Evolutionary conservation across 78 protist species (phyloP).

Genomic region (Dictyostelium citrinum): DNA sequence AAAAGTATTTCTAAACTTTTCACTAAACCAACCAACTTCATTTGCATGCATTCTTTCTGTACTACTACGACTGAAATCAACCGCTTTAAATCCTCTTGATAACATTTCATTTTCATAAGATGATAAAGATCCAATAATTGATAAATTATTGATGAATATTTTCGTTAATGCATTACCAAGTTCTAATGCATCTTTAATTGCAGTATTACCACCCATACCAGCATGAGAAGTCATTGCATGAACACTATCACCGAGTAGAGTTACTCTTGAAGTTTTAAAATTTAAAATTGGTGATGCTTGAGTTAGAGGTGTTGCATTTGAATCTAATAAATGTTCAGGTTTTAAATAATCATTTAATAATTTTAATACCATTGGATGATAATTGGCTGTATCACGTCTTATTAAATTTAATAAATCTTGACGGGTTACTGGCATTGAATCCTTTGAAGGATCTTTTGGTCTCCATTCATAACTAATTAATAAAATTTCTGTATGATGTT

Average conservation of each 20-base stretch:
- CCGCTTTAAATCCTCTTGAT: slow-evolving; percentile 11
- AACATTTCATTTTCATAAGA: slow-evolving; percentile 12
- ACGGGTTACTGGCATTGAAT: background rate
- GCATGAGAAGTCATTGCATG: slow-evolving; percentile 23
- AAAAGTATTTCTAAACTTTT: background rate
- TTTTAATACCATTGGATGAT: background rate
- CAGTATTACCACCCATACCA: slow-evolving; percentile 31
- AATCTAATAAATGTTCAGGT: background rate
- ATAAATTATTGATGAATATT: background rate
- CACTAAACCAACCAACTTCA: slow-evolving; percentile 13
- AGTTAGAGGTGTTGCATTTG: background rate
- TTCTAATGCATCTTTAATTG: slow-evolving; percentile 10
- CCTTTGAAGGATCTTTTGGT: background rate
- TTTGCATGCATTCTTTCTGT: slow-evolving; percentile 35
- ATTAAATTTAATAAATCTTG: background rate
- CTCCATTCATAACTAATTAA: background rate
- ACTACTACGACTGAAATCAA: background rate
- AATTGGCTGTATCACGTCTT: background rate
- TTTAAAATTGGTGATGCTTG: background rate
- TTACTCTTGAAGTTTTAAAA: background rate
- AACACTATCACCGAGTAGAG: background rate
- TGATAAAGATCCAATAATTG: background rate
- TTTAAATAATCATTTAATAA: background rate
- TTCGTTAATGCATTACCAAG: background rate
- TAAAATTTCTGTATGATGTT: background rate